phyloP scores from a whole-genome alignment of 805 yeast species.

The Candida qinlingensis region DNA sequence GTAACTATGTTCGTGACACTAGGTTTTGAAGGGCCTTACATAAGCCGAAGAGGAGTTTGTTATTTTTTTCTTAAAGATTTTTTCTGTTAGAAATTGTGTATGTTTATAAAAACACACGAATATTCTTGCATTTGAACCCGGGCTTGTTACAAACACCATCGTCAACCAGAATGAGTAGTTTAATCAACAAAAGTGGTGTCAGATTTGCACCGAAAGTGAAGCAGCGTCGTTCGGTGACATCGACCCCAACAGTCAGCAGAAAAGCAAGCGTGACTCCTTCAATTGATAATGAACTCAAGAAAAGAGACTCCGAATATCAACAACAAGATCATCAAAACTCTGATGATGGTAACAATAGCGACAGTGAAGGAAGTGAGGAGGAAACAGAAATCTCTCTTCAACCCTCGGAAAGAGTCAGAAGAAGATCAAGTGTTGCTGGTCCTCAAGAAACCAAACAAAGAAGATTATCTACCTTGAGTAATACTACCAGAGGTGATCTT shows the following conservation, averaged over 20 bases:
- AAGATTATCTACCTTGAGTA: constrained; percentile 35
- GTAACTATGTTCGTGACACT: too few species aligned
- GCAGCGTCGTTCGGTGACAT: constrained; percentile 33
- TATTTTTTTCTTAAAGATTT: neutral
- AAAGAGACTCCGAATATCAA: constrained; percentile 9
- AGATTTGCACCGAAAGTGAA: constrained; percentile 60
- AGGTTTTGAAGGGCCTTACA: too few species aligned
- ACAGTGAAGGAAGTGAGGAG: constrained; percentile 4
- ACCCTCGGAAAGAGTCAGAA: constrained; percentile 1
- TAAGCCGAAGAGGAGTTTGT: neutral
- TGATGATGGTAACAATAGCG: constrained; percentile 6
- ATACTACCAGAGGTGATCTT: constrained; percentile 26
- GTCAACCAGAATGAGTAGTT: constrained; percentile 35
- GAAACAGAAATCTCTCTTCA: constrained; percentile 1
- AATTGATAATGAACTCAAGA: constrained; percentile 3
- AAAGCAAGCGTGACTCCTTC: constrained; percentile 19
- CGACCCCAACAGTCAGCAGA: constrained; percentile 22
- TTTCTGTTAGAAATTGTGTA: neutral
- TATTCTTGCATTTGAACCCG: too few species aligned
- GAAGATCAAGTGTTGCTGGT: constrained; percentile 16
- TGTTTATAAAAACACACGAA: too few species aligned
- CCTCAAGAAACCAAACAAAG: constrained; percentile 24
- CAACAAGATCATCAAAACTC: constrained; percentile 15
- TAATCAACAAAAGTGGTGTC: constrained; percentile 45
- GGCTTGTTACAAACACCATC: neutral